Base-by-base conservation (phyloP, 1,139 yeast genomes). In the Maudiozyma humilis region DNA sequence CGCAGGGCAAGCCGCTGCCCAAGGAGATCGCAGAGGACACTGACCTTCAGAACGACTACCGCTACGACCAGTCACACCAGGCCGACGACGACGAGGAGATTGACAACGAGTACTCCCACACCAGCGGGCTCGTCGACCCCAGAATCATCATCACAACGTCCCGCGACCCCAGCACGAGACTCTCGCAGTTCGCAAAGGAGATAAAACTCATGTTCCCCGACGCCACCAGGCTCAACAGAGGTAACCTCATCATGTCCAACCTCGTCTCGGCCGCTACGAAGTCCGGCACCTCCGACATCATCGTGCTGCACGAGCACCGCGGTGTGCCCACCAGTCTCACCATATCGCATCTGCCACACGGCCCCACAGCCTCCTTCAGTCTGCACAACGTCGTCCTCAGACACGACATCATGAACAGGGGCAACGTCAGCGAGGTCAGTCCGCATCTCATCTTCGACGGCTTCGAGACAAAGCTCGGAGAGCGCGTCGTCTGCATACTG, bases 301-400 rank as follows among this genome's bases (percentile, higher is more conserved):
- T 91, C 18, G 73, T 93, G 5, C 67, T 93, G 34, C 98, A 91
- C 64, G 99, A 91, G 64, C 98, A 91, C 66, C 76, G 99, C 65
- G 99, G 99, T 75, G 91, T 87, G 0, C 99, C 99, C 42, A 88
- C 96, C 0, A 86, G 96, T 1, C 60, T 91, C 48, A 91, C 98
- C 1, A 70, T 91, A 31, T 82, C 94, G 36, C 99, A 91, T 70
- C 85, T 93, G 64, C 99, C 98, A 4, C 96, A 91, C 63, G 99
- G 99, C 0, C 99, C 98, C 20, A 85, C 96, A 3, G 94, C 94
- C 32, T 82, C 85, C 35, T 93, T 91, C 69, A 86, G 97, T 5
- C 71, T 91, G 48, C 98, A 91, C 67, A 91, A 91, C 59, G 98
- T 93, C 45, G 88, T 87, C 37, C 71, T 93, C 48, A 79, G 97